phyloP scores from a whole-genome alignment of 345 rosid species.

The Pistacia integerrima region DNA sequence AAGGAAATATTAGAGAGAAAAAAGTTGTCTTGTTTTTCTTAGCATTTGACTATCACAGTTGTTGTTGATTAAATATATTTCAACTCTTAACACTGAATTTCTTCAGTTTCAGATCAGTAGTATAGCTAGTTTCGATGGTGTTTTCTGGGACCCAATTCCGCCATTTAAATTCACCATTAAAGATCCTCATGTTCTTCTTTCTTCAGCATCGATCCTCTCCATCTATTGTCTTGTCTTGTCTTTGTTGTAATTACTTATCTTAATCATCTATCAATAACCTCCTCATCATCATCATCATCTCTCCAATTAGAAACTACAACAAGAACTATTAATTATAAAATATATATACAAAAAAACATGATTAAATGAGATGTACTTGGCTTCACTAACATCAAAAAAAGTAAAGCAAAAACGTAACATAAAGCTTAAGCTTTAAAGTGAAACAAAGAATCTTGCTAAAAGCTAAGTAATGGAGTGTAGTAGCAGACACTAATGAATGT shows the following conservation, averaged over 20 bases:
- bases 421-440: conserved; percentile 47
- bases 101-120: background rate
- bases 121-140: background rate
- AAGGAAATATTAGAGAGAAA: conserved; percentile 23
- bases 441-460: conserved; percentile 78
- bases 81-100: conserved; percentile 19
- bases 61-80: conserved; percentile 28
- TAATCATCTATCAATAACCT: too few relatives aligned
- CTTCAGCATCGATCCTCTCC: conserved; percentile 21
- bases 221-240: conserved; percentile 16
- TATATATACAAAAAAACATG: background rate
- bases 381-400: conserved; percentile 70
- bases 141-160: conserved; percentile 31
- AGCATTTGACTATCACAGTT: conserved; percentile 55
- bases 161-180: conserved; percentile 32
- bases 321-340: too few relatives aligned
- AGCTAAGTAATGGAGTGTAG: conserved; percentile 76
- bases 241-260: background rate
- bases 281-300: too few relatives aligned
- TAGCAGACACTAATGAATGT: conserved; percentile 74
- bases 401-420: conserved; percentile 48
- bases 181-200: conserved; percentile 36
- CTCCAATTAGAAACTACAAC: too few relatives aligned
- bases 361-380: conserved; percentile 46
- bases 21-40: conserved; percentile 38